Evolutionary conservation across 169 alveolate species (phyloP), one percentile per base, ranked within the genome.

Genomic region (Eimeria necatrix): DNA sequence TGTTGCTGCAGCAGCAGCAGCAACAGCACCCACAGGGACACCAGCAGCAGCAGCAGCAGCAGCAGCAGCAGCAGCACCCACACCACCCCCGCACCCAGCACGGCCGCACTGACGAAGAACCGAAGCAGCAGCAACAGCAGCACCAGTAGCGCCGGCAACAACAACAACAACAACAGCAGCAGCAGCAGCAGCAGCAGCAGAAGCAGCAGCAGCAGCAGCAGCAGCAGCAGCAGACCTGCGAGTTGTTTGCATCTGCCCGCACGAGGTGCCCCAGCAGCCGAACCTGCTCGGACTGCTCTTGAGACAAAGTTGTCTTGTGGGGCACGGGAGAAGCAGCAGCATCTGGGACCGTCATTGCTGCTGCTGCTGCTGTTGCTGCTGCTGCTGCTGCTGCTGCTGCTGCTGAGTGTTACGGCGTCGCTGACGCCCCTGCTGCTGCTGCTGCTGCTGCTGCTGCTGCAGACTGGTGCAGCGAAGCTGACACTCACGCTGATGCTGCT

Each of bases 341-440:
- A 61, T n/a, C 26, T 68, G 48, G 18, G 41, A 48, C 78, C 26
- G 78, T 22, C 48, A 10, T 4, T n/a, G 7, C 73, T 14, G n/a
- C 73, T 8, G n/a, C 73, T 64, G 73, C 93, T 24, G 71, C 61
- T 70, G 74, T 70, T n/a, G 86, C 94, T 48, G 41, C 60, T n/a
- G 71, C 84, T 60, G 71, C 84, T 46, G 80, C 52, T 48, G 94
- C 56, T 32, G 73, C 85, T 10, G 56, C 51, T 26, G 80, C 59
- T 49, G 71, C 90, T 81, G 59, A 70, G 16, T 70, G 46, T 52
- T n/a, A 49, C 52, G 68, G 2, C 32, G 20, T 51, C 22, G 61
- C 71, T 16, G 4, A 52, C 53, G 14, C 93, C 73, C 73, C 73
- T 61, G 73, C 16, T 61, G 73, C 73, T 61, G 73, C 73, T 10